Evolutionary conservation across 345 rosid genomes (phyloP), one percentile per base, ranked within the genome.

Genomic region (Carallia brachiata): DNA sequence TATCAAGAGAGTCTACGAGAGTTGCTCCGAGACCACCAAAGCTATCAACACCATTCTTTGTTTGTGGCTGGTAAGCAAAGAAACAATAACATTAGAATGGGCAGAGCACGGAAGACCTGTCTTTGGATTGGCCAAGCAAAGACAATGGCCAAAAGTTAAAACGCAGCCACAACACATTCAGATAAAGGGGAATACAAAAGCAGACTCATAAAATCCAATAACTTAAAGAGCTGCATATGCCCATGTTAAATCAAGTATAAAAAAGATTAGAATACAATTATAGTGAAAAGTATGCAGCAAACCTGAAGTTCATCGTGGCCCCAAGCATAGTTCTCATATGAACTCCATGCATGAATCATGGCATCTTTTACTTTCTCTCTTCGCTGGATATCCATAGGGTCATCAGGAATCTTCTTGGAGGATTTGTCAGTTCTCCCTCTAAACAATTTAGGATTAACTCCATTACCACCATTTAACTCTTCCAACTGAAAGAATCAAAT

Each of bases 11-110:
- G 78, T 96, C 99, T 64, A 96, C 54, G 63, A 96, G 81, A 58
- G 99, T 92, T 84, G 99, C 99, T 74, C 99, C 99, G 61, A 96
- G 97, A 48, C 98, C 97, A 75, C 99, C 99, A 77, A 96, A 96
- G 87, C 95, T 92, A 78, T 96, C 81, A 67, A 86, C 79, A 52
- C 98, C 99, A 82, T 82, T 84, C 88, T 81, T 88, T 50, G 97
- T 68, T 56, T 88, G 97, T 18, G 98, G 99, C 98, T 92, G 85
- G 59, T 54, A 48, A 67, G 44, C 15, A 56, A 27, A 55, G 37
- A 52, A 30, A 60, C 6, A 60, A 23, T 4, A 31, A 34, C 61
- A 75, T 52, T 40, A 73, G 34, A 36, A 69, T 23, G 39, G 15
- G 50, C 50, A 44, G 12, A 44, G 16, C 50, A 44, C 50, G 13